Evolutionary conservation across 371 early-diverging fungal species (phyloP).

Genomic region (Mucor sp.): DNA sequence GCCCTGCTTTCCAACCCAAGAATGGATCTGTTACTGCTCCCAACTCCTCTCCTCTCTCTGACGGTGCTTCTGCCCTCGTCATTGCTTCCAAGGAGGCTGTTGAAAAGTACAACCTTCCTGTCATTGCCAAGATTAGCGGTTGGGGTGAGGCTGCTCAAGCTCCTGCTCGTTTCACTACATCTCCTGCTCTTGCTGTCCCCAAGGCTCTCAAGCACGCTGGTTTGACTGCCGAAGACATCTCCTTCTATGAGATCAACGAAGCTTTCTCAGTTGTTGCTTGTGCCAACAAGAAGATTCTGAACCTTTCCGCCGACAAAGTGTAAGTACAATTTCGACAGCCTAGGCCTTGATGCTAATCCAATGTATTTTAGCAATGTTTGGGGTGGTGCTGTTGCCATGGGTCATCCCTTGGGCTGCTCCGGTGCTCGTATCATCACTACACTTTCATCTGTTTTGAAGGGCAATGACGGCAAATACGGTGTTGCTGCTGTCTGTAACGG

Average conservation of each 20-base stretch:
- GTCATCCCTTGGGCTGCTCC: constrained; percentile 97
- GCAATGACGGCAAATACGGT: constrained; percentile 76
- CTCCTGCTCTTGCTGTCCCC: constrained; percentile 92
- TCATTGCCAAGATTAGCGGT: constrained; percentile 74
- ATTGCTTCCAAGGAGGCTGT: constrained; percentile 81
- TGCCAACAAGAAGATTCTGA: constrained; percentile 86
- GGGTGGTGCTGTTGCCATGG: constrained; percentile 98
- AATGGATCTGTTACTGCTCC: constrained; percentile 95
- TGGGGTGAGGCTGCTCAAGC: constrained; percentile 79
- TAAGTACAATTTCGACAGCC: neutral
- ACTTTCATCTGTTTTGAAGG: constrained; percentile 73
- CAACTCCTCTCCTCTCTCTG: constrained; percentile 92
- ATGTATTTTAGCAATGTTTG: constrained; percentile 61
- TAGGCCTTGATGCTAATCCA: neutral
- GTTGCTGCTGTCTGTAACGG: constrained; percentile 96
- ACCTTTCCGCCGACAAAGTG: constrained; percentile 73
- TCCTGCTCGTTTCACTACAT: constrained; percentile 90
- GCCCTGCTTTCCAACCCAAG: constrained; percentile 86
- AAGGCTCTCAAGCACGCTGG: constrained; percentile 88
- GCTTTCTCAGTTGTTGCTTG: constrained; percentile 96
- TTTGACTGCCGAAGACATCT: constrained; percentile 67
- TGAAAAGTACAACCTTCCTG: constrained; percentile 71
- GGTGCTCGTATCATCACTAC: constrained; percentile 94
- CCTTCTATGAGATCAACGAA: constrained; percentile 95
- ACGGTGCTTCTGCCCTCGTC: constrained; percentile 95